These are phyloP conservation scores for Teratosphaeria gauchensis DNA, from an alignment of 2,329 filamentous ascomycete genomes.

Conservation along the genomic window DNA sequence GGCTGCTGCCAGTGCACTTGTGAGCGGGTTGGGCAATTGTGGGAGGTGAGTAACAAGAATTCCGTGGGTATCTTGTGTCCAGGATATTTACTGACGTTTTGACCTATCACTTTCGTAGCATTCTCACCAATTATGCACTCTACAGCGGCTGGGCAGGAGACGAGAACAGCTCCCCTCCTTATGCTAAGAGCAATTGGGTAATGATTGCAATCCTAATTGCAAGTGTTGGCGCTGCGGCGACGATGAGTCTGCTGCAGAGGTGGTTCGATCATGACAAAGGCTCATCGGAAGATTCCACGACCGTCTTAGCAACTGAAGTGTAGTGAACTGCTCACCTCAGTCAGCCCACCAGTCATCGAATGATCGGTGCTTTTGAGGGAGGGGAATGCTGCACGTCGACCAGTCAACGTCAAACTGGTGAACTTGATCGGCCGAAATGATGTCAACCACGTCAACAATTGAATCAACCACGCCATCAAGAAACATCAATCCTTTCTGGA, in stretches of 20 bases:
- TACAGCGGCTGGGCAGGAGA: neutral
- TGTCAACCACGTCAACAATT: too few species aligned
- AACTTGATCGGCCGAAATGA: too few species aligned
- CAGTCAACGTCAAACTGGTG: too few species aligned
- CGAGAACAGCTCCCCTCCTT: neutral
- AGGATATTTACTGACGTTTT: too few species aligned
- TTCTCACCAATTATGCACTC: neutral
- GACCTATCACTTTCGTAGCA: neutral
- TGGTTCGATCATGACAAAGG: neutral
- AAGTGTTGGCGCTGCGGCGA: neutral
- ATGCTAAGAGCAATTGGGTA: neutral
- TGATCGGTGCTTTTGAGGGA: too few species aligned
- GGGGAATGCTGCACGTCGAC: too few species aligned
- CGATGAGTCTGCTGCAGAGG: neutral
- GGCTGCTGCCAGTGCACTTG: neutral
- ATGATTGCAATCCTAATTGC: neutral
- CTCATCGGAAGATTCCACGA: neutral
- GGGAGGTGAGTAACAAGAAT: too few species aligned
- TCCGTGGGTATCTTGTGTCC: too few species aligned
- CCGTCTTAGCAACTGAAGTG: neutral
- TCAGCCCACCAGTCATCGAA: too few species aligned
- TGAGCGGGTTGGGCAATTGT: neutral
- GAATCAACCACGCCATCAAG: too few species aligned
- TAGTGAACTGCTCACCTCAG: neutral
- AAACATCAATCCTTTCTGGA: too few species aligned